These are phyloP conservation scores for Tarenaya hassleriana DNA, from an alignment of 345 rosid genomes.

Conservation along the genomic window DNA sequence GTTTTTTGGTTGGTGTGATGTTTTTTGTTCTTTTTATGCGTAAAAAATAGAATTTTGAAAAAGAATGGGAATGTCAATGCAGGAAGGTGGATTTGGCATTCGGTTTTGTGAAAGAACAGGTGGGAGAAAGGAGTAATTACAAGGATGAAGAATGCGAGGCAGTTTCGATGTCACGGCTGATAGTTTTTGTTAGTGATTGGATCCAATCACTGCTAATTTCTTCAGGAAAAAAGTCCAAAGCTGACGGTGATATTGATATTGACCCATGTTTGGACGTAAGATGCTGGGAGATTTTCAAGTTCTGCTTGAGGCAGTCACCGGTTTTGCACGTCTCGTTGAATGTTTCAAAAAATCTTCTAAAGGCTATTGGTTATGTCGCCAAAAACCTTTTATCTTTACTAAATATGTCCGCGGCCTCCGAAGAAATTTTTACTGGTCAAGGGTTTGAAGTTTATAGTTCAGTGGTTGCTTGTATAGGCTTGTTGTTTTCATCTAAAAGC, in stretches of 20 bases:
- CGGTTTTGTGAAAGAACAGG: slow-evolving; percentile 31
- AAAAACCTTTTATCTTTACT: slow-evolving; percentile 35
- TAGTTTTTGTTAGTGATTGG: slow-evolving; percentile 73
- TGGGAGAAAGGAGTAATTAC: slow-evolving; percentile 24
- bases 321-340: slow-evolving; percentile 47
- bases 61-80: slow-evolving; percentile 27
- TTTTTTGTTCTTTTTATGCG: neutral
- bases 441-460: slow-evolving; percentile 40
- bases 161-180: slow-evolving; percentile 48
- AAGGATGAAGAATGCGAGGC: slow-evolving; percentile 46
- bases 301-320: slow-evolving; percentile 60
- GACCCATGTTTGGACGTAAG: slow-evolving; percentile 55
- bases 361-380: slow-evolving; percentile 40
- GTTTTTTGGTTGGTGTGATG: neutral
- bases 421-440: slow-evolving; percentile 30
- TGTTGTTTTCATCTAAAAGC: slow-evolving; percentile 50
- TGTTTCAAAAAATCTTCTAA: slow-evolving; percentile 49
- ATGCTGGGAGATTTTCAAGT: slow-evolving; percentile 74
- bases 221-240: slow-evolving; percentile 34
- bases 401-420: slow-evolving; percentile 15
- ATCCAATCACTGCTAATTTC: slow-evolving; percentile 55
- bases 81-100: slow-evolving; percentile 74
- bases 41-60: neutral
- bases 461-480: slow-evolving; percentile 52
- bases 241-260: slow-evolving; percentile 19